These are phyloP conservation scores for Kwoniella europaea DNA, from an alignment of 768 basidiomycete species.

Conservation along the genomic window DNA sequence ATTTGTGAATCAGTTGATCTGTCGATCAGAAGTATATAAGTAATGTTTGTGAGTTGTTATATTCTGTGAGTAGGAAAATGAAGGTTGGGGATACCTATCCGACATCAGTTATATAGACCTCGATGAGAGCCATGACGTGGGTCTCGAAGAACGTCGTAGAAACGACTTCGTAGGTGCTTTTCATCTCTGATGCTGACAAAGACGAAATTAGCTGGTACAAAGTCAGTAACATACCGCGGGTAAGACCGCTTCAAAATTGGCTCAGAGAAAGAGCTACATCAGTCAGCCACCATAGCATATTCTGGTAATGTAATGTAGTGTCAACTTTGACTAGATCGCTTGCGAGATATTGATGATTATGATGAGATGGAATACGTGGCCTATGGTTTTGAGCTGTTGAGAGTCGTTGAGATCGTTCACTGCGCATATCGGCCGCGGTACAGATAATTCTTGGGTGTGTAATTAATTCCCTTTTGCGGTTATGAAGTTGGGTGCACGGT, in stretches of 20 bases:
- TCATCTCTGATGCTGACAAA: conserved; percentile 5
- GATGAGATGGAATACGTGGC: not conserved
- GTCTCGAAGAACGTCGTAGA: not conserved
- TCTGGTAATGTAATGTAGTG: not conserved
- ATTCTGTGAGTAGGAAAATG: not conserved
- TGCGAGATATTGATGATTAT: not conserved
- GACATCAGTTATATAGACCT: not conserved
- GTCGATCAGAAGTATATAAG: too few species aligned
- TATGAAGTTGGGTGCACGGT: not conserved
- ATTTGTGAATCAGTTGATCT: not conserved
- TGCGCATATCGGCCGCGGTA: conserved; percentile 5
- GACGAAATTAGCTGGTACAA: not conserved
- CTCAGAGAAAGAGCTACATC: not conserved
- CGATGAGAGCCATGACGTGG: not conserved
- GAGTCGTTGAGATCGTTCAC: not conserved
- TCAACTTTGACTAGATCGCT: not conserved
- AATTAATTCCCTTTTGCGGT: not conserved
- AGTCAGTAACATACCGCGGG: conserved; percentile 3
- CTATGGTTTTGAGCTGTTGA: not conserved
- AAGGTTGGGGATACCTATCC: not conserved
- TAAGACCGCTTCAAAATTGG: not conserved
- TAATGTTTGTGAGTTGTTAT: not conserved
- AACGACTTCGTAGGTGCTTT: not conserved
- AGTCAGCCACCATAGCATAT: not conserved
- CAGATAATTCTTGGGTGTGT: not conserved